Percentiles rank a stretch among this genome's conserved stretches.
phyloP scores from a whole-genome alignment of 2,329 filamentous ascomycete genomes.

The Aspergillus pseudotamarii region DNA sequence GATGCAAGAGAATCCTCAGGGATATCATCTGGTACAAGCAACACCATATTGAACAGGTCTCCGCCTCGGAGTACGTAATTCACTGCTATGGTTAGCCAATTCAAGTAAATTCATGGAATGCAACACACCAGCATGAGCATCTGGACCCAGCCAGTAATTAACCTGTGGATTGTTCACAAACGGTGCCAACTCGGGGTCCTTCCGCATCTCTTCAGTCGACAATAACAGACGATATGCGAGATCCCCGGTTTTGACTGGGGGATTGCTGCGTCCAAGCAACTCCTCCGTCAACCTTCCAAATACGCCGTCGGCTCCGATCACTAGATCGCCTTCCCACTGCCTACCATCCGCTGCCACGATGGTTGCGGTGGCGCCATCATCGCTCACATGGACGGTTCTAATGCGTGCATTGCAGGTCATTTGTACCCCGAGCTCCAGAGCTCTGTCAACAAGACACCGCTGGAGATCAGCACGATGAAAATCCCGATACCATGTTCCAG shows the following conservation, averaged over 20 bases:
- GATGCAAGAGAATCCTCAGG: background rate
- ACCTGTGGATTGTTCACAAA: constrained; percentile 53
- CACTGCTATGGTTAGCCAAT: constrained; percentile 34
- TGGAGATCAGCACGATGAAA: constrained; percentile 60
- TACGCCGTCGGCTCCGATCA: constrained; percentile 32
- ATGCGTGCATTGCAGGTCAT: constrained; percentile 52
- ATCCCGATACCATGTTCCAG: constrained; percentile 51
- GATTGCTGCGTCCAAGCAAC: constrained; percentile 46
- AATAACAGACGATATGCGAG: constrained; percentile 57
- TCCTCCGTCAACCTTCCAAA: constrained; percentile 43
- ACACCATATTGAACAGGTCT: background rate
- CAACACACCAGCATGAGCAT: constrained; percentile 47
- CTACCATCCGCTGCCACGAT: constrained; percentile 35
- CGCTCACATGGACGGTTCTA: constrained; percentile 40
- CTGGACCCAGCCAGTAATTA: constrained; percentile 59
- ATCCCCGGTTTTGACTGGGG: constrained; percentile 57
- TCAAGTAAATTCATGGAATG: fast-evolving
- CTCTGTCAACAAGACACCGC: constrained; percentile 50
- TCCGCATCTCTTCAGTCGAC: constrained; percentile 50
- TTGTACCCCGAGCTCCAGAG: constrained; percentile 51
- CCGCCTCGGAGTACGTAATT: constrained; percentile 59
- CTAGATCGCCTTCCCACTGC: constrained; percentile 27
- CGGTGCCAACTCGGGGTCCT: constrained; percentile 49
- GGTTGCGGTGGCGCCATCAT: constrained; percentile 38
- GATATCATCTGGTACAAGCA: background rate